A percentile compares a stretch with the other conserved stretches of the same genome.
Evolutionary conservation across 164 flowering plant genomes (phyloP).

Genomic region (Protea cynaroides): DNA sequence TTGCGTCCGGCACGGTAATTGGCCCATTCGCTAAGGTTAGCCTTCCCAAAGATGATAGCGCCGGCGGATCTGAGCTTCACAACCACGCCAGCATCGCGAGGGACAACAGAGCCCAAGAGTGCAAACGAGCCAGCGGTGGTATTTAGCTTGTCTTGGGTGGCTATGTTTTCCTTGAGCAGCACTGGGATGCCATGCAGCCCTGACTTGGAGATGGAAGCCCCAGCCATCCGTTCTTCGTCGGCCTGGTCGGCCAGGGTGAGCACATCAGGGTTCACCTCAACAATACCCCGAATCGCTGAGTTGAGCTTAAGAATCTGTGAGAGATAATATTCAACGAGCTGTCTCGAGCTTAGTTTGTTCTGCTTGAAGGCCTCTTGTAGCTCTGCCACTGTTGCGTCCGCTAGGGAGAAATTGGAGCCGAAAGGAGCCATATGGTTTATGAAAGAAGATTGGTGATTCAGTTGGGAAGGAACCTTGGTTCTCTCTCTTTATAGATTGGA

Average conservation of each 20-base stretch:
- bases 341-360: constrained; percentile 7
- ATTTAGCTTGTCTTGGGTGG: background rate
- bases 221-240: background rate
- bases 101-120: background rate
- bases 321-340: constrained; percentile 14
- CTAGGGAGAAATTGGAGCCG: background rate
- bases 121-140: constrained; percentile 6
- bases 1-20: constrained; percentile 15
- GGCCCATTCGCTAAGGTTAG: constrained; percentile 28
- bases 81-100: constrained; percentile 22
- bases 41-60: constrained; percentile 26
- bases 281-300: constrained; percentile 1
- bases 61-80: constrained; percentile 21
- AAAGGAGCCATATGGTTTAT: too few relatives aligned
- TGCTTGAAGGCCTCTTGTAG: constrained; percentile 10
- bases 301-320: constrained; percentile 4
- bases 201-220: too few relatives aligned
- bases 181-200: constrained; percentile 5
- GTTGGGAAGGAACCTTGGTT: too few relatives aligned
- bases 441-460: too few relatives aligned
- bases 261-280: constrained; percentile 20
- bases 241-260: constrained; percentile 1
- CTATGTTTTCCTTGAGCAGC: constrained; percentile 6
- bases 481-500: too few relatives aligned
- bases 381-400: constrained; percentile 8